These are phyloP conservation scores for Corynespora cassiicola DNA, from an alignment of 2,329 filamentous ascomycete species.

Conservation along the genomic window DNA sequence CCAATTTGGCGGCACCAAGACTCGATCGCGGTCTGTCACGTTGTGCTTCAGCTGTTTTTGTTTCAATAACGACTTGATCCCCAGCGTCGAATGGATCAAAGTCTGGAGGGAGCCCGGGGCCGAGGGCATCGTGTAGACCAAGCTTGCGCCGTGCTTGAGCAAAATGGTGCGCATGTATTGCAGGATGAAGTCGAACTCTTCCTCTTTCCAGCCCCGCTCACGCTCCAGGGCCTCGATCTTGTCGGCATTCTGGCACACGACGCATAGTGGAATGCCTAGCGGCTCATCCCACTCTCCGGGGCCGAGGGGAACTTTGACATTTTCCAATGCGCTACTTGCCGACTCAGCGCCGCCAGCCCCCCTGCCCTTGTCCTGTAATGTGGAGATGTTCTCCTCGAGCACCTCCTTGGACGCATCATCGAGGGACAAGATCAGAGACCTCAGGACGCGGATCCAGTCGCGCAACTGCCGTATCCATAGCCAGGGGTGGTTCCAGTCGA, in stretches of 20 bases:
- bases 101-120: conserved; percentile 78
- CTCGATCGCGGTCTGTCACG: conserved; percentile 91
- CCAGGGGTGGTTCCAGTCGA: conserved; percentile 96
- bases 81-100: conserved; percentile 83
- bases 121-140: conserved; percentile 52
- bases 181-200: conserved; percentile 93
- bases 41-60: conserved; percentile 64
- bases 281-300: conserved; percentile 94
- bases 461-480: conserved; percentile 87
- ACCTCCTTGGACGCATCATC: conserved; percentile 78
- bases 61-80: conserved; percentile 79
- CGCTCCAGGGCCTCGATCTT: conserved; percentile 91
- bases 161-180: conserved; percentile 91
- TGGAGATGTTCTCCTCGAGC: conserved; percentile 84
- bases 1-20: conserved; percentile 95
- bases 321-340: conserved; percentile 34
- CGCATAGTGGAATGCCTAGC: conserved; percentile 83
- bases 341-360: conserved; percentile 29
- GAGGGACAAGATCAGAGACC: conserved; percentile 75
- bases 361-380: conserved; percentile 70
- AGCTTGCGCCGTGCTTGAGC: conserved; percentile 73
- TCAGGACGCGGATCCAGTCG: conserved; percentile 86
- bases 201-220: conserved; percentile 91
- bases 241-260: conserved; percentile 96
- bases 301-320: conserved; percentile 72